A percentile compares a stretch with the other conserved stretches of the same genome.
Evolutionary conservation across 139 green algal genomes (phyloP).

Genomic region (Tetraselmis striata): DNA sequence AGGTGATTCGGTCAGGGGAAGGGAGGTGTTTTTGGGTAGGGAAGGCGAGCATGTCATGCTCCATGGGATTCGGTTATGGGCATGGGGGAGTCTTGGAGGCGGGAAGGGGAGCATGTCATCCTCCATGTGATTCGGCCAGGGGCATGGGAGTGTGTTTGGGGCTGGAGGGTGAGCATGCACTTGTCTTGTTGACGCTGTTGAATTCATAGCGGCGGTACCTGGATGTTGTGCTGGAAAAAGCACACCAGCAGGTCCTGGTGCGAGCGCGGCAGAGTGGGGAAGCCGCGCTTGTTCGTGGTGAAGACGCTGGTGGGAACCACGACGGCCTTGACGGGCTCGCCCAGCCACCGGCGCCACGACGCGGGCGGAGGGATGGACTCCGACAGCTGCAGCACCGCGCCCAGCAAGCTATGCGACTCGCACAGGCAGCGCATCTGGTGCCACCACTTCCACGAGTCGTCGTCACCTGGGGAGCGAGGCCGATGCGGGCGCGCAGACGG

Average conservation of each 20-base stretch:
- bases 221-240: conserved; percentile 61
- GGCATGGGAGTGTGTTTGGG: too few species aligned
- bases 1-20: too few species aligned
- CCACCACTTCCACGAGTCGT: conserved; percentile 47
- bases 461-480: not conserved
- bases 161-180: too few species aligned
- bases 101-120: too few species aligned
- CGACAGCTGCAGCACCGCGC: conserved; percentile 51
- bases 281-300: conserved; percentile 77
- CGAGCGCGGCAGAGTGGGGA: conserved; percentile 66
- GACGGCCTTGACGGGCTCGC: conserved; percentile 81
- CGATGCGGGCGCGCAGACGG: too few species aligned
- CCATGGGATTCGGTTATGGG: too few species aligned
- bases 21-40: too few species aligned
- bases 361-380: conserved; percentile 21
- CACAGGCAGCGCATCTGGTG: conserved; percentile 63
- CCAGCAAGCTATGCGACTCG: conserved; percentile 63
- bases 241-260: conserved; percentile 71
- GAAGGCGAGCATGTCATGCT: too few species aligned
- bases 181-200: too few species aligned
- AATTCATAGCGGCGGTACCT: conserved; percentile 52
- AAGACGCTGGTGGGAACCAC: conserved; percentile 73
- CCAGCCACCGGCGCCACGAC: conserved; percentile 61
- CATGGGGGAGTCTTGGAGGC: too few species aligned
- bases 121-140: too few species aligned